Evolutionary conservation across 345 rosid species (phyloP).

Genomic region (Lagerstroemia speciosa): DNA sequence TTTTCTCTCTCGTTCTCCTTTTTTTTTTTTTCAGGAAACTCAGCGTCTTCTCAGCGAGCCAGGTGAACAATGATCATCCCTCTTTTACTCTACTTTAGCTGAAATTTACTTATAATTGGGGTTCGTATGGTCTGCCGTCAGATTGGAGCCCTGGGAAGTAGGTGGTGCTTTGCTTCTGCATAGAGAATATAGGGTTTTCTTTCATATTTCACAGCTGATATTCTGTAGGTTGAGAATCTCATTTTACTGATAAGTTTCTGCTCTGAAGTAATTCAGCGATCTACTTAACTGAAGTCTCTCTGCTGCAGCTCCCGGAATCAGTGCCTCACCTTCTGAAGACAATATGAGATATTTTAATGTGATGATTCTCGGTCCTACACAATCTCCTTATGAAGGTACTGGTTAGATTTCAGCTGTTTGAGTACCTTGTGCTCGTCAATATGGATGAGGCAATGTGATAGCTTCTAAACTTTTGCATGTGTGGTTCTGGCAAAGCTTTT

Average conservation of each 20-base stretch:
- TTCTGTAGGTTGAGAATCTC: not conserved
- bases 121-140: not conserved
- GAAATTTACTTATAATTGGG: not conserved
- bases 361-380: slow-evolving; percentile 94
- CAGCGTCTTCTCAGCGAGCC: slow-evolving; percentile 99
- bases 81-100: not conserved
- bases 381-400: slow-evolving; percentile 95
- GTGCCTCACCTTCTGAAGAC: slow-evolving; percentile 96
- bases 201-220: not conserved
- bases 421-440: not conserved
- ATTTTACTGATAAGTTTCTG: not conserved
- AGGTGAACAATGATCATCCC: slow-evolving; percentile 29
- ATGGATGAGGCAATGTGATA: not conserved
- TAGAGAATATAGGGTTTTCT: not conserved
- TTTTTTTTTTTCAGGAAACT: slow-evolving; percentile 56
- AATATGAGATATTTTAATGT: slow-evolving; percentile 94
- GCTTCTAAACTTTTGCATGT: not conserved
- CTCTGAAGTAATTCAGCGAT: not conserved
- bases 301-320: slow-evolving; percentile 78
- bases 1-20: not conserved
- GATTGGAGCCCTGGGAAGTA: not conserved
- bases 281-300: not conserved
- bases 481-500: not conserved
- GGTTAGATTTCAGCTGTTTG: not conserved
- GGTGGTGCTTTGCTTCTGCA: not conserved